A percentile compares a stretch with the other conserved stretches of the same genome.
These are phyloP conservation scores for Talaromyces sp. DNA, from an alignment of 2,329 filamentous ascomycete species.

Conservation along the genomic window DNA sequence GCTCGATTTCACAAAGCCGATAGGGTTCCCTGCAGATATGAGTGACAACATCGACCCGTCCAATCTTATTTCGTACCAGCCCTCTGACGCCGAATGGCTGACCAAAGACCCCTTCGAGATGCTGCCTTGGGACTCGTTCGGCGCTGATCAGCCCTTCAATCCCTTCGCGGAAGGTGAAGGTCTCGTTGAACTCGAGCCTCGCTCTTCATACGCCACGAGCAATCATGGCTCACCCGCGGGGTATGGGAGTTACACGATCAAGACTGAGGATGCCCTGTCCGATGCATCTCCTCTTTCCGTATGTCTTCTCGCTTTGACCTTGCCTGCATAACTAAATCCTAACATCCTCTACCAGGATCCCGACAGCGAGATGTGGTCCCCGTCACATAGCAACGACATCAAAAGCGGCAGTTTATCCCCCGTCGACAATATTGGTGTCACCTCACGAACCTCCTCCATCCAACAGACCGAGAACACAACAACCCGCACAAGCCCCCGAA, in stretches of 20 bases:
- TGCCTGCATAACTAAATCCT: not conserved
- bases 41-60: constrained; percentile 15
- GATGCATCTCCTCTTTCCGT: constrained; percentile 19
- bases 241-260: constrained; percentile 18
- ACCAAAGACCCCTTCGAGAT: constrained; percentile 18
- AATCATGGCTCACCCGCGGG: constrained; percentile 12
- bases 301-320: not conserved
- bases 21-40: constrained; percentile 13
- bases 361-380: constrained; percentile 20
- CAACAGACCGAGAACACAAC: not conserved
- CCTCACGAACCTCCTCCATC: not conserved
- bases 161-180: constrained; percentile 7
- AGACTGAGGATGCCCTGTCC: constrained; percentile 19
- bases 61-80: constrained; percentile 13
- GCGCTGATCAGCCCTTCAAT: constrained; percentile 14
- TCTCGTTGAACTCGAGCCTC: constrained; percentile 15
- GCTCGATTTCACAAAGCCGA: constrained; percentile 18
- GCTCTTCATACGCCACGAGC: constrained; percentile 10
- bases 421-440: not conserved
- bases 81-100: constrained; percentile 19
- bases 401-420: constrained; percentile 17
- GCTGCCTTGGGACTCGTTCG: constrained; percentile 17
- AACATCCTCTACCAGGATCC: constrained; percentile 1
- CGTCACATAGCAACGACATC: constrained; percentile 14
- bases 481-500: not conserved